phyloP scores from a whole-genome alignment of 352 stramenopile genomes.

The Phytophthora sp. region DNA sequence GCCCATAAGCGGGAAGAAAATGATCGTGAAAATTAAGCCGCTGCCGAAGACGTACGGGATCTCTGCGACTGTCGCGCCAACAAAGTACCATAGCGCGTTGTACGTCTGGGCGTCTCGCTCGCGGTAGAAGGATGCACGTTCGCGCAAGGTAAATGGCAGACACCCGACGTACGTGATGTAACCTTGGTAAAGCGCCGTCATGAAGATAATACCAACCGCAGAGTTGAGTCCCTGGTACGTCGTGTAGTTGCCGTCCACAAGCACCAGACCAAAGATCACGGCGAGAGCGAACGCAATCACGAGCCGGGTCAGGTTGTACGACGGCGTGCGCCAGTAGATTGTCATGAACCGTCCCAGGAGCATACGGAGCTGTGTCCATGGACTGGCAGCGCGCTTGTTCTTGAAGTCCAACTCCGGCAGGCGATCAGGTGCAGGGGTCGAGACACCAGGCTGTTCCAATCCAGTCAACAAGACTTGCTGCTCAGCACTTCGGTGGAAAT shows the following conservation, averaged over 20 bases:
- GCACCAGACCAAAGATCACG: constrained; percentile 78
- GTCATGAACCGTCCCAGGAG: constrained; percentile 46
- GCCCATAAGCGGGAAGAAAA: constrained; percentile 54
- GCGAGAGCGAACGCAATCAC: constrained; percentile 49
- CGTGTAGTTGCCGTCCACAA: constrained; percentile 38
- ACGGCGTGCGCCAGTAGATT: constrained; percentile 84
- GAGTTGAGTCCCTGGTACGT: constrained; percentile 44
- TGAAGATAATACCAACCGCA: constrained; percentile 76
- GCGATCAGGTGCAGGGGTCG: constrained; percentile 11
- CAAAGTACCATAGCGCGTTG: constrained; percentile 58
- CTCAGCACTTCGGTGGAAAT: constrained; percentile 35
- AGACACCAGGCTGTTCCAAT: constrained; percentile 33
- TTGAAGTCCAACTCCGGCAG: constrained; percentile 33
- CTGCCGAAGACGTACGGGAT: constrained; percentile 50
- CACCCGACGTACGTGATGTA: constrained; percentile 66
- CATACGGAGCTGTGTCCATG: constrained; percentile 34
- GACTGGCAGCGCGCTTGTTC: constrained; percentile 40
- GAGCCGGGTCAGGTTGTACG: constrained; percentile 82
- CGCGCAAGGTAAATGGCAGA: constrained; percentile 68
- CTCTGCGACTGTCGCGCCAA: constrained; percentile 79
- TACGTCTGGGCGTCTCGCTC: constrained; percentile 82
- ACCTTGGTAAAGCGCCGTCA: constrained; percentile 71
- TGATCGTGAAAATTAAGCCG: constrained; percentile 39
- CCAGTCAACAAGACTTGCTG: constrained; percentile 16
- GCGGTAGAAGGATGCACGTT: constrained; percentile 78